Evolutionary conservation across 257 asterid genomes (phyloP).

Genomic region (Solanum clarkiae): DNA sequence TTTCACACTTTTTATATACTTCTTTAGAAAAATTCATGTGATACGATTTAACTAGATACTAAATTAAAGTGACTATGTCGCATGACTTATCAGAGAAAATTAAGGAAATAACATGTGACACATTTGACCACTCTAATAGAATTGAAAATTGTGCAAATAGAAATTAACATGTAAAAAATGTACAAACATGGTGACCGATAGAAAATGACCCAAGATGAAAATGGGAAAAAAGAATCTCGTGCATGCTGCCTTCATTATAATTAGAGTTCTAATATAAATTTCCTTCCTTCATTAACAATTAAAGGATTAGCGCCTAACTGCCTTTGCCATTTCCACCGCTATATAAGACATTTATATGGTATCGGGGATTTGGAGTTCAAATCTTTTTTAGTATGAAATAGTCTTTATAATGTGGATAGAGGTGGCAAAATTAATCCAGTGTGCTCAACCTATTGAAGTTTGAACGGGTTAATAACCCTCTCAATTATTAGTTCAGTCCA

Average conservation of each 20-base stretch:
- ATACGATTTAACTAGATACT: too few relatives aligned
- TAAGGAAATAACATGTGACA: background rate
- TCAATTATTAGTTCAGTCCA: too few relatives aligned
- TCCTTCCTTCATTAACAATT: background rate
- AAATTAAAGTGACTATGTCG: background rate
- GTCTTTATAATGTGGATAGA: too few relatives aligned
- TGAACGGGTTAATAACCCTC: too few relatives aligned
- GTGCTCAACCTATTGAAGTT: too few relatives aligned
- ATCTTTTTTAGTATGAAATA: too few relatives aligned
- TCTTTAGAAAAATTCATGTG: too few relatives aligned
- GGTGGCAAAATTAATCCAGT: too few relatives aligned
- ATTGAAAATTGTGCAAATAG: background rate
- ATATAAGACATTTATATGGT: too few relatives aligned
- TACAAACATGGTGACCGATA: background rate
- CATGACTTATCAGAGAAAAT: background rate
- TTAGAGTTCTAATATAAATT: background rate
- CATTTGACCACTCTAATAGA: background rate
- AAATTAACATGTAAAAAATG: background rate
- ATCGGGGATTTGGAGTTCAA: too few relatives aligned
- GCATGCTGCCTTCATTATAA: background rate
- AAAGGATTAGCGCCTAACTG: background rate
- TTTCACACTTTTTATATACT: too few relatives aligned
- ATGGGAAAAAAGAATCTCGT: slow-evolving; percentile 4
- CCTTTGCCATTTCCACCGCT: background rate
- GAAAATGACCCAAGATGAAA: slow-evolving; percentile 3